Percentiles rank a stretch among this genome's conserved stretches.
Conservation (phyloP, 2,329 filamentous ascomycete genomes). For the Epichloe sylvatica region DNA sequence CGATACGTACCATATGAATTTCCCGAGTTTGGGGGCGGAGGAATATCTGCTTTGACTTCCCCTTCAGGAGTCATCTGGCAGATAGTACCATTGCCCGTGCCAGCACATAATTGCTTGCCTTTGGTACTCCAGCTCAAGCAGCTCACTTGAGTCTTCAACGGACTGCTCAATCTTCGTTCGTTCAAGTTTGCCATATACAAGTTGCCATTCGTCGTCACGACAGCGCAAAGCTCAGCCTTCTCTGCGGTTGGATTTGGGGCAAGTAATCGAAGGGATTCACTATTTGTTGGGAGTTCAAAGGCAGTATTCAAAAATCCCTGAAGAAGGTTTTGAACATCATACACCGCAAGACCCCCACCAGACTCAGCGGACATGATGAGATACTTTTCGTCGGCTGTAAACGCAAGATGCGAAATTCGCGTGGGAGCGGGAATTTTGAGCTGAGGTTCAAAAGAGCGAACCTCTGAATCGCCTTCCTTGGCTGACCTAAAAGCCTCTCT, state of each 20-base stretch:
- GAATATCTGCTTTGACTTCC: slow-evolving; percentile 61
- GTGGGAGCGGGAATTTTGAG: slow-evolving; percentile 57
- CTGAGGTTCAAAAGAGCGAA: slow-evolving; percentile 59
- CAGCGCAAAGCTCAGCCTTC: slow-evolving; percentile 60
- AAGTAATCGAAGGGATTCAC: slow-evolving; percentile 57
- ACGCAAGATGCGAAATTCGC: slow-evolving; percentile 75
- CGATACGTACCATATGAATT: slow-evolving; percentile 50
- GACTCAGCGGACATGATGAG: slow-evolving; percentile 70
- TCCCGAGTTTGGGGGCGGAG: slow-evolving; percentile 55
- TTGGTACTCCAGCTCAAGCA: slow-evolving; percentile 83
- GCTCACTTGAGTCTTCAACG: slow-evolving; percentile 59
- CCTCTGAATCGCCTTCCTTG: slow-evolving; percentile 47
- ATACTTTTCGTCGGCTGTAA: slow-evolving; percentile 78
- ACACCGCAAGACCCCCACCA: slow-evolving; percentile 76
- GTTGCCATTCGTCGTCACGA: slow-evolving; percentile 68
- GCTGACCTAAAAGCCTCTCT: slow-evolving; percentile 57
- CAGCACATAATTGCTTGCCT: slow-evolving; percentile 85
- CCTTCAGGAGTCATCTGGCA: slow-evolving; percentile 77
- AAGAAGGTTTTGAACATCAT: slow-evolving; percentile 56
- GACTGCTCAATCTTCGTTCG: slow-evolving; percentile 47
- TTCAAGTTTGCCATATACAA: slow-evolving; percentile 73
- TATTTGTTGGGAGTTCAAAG: slow-evolving; percentile 66
- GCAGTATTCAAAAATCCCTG: slow-evolving; percentile 52
- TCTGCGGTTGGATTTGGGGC: slow-evolving; percentile 67
- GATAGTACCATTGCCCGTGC: slow-evolving; percentile 65